Evolutionary conservation across 192 early-diverging fungal genomes (phyloP).

Genomic region (Backusella tuberculispora): DNA sequence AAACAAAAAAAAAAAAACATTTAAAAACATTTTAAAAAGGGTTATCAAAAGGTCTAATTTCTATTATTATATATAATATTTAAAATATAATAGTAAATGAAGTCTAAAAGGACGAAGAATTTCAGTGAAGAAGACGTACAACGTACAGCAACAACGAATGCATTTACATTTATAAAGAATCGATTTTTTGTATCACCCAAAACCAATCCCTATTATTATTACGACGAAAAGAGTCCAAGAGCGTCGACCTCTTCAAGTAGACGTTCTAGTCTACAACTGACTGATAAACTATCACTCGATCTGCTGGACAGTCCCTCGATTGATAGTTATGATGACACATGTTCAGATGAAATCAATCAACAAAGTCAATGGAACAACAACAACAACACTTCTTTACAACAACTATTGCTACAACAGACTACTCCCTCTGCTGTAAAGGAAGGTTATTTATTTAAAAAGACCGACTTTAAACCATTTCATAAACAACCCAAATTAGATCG

Average conservation of each 20-base stretch:
- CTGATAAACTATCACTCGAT: neutral
- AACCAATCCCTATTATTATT: neutral
- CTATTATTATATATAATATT: neutral
- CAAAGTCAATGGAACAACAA: neutral
- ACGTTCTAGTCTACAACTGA: neutral
- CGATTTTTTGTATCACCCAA: constrained; percentile 16
- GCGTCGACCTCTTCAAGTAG: constrained; percentile 17
- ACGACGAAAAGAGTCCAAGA: constrained; percentile 6
- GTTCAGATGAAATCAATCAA: neutral
- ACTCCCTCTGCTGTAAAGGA: constrained; percentile 47
- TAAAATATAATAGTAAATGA: constrained; percentile 18
- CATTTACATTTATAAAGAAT: constrained; percentile 27
- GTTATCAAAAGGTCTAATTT: neutral
- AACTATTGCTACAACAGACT: neutral
- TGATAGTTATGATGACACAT: neutral
- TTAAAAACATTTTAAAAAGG: neutral
- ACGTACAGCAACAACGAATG: constrained; percentile 5
- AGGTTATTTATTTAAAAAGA: constrained; percentile 75
- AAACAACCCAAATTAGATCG: constrained; percentile 56
- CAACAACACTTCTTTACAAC: neutral
- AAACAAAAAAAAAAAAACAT: constrained; percentile 3
- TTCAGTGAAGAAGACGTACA: neutral
- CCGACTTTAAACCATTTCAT: constrained; percentile 65
- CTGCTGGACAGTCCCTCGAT: neutral
- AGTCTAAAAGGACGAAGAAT: constrained; percentile 20